Conservation (phyloP, 1,139 yeast genomes). For the Kodamaea fungicola region DNA sequence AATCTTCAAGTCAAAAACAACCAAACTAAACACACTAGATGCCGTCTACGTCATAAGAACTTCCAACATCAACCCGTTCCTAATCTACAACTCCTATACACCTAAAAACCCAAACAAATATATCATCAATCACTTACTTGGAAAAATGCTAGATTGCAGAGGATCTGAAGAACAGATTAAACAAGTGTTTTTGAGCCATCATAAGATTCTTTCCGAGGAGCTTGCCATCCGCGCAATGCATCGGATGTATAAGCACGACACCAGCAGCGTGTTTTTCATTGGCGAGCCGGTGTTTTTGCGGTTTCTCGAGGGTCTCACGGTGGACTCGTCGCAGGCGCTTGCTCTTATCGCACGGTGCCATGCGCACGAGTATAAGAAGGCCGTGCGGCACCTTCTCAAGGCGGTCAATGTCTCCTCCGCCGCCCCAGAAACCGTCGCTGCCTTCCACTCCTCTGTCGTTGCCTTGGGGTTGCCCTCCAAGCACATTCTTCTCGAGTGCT, state of each 20-base stretch:
- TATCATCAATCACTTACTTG: conserved; percentile 11
- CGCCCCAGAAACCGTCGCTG: not conserved
- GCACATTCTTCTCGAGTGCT: conserved; percentile 20
- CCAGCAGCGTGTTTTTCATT: no score
- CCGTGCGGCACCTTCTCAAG: conserved; percentile 3
- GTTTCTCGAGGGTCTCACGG: no score
- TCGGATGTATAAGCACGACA: not conserved
- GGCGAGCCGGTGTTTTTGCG: no score
- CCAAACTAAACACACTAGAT: conserved; percentile 6
- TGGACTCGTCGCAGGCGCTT: not conserved
- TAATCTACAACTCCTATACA: conserved; percentile 11
- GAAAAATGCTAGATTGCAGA: conserved; percentile 3
- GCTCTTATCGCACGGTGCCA: conserved; percentile 1
- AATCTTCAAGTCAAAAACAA: not conserved
- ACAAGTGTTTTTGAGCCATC: conserved; percentile 6
- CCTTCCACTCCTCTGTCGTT: not conserved
- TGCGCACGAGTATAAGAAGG: conserved; percentile 1
- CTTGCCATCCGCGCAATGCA: conserved; percentile 4
- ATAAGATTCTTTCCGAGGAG: conserved; percentile 4
- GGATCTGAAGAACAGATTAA: conserved; percentile 3
- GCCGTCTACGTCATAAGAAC: conserved; percentile 10
- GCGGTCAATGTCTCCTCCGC: not conserved
- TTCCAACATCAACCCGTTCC: conserved; percentile 8
- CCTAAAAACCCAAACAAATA: conserved; percentile 9
- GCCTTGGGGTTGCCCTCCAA: conserved; percentile 12